A percentile compares a stretch with the other conserved stretches of the same genome.
Conservation (phyloP, 73 alveolate species). For the Blepharisma stoltei region DNA sequence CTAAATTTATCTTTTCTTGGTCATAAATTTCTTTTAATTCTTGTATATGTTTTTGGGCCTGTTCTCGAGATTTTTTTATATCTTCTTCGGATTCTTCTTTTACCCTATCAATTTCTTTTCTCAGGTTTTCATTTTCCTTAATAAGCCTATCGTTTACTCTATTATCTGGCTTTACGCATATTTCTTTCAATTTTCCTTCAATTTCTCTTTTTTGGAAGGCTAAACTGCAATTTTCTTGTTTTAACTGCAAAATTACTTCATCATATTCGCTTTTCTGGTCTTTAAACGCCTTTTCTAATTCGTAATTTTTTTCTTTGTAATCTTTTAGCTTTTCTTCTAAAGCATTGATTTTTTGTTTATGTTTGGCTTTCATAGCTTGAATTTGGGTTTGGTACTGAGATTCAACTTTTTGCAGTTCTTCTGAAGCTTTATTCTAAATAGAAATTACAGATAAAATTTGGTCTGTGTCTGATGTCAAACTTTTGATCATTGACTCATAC, state of each 20-base stretch:
- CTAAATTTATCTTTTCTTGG: background rate
- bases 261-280: background rate
- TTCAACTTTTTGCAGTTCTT: background rate
- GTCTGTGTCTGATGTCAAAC: background rate
- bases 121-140: background rate
- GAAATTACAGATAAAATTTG: background rate
- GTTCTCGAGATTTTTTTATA: background rate
- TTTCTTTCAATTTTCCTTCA: background rate
- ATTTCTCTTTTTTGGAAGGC: background rate
- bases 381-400: background rate
- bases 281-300: background rate
- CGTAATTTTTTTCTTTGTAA: background rate
- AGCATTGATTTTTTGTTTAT: background rate
- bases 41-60: background rate
- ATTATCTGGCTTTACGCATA: too few relatives aligned
- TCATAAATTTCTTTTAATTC: background rate
- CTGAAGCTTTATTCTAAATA: background rate
- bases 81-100: background rate
- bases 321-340: background rate
- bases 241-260: background rate
- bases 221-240: background rate
- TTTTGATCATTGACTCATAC: constrained; percentile 24
- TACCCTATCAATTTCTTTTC: background rate
- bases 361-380: background rate
- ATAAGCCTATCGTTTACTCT: background rate